Percentiles rank a stretch among this genome's conserved stretches.
Evolutionary conservation across 805 yeast genomes (phyloP).

Genomic region (Zygosaccharomyces rouxii): DNA sequence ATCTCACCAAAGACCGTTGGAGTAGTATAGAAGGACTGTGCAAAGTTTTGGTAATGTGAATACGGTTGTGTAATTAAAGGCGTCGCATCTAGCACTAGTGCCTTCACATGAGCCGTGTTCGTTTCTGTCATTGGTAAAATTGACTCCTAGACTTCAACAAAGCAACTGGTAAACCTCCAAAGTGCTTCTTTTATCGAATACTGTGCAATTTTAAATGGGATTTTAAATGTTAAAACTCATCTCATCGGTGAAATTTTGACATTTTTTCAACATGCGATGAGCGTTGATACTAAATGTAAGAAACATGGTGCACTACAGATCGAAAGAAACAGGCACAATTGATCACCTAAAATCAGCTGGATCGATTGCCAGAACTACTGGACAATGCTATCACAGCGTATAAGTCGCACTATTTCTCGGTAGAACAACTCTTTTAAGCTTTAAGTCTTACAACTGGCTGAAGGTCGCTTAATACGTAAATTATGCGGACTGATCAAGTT

Average conservation of each 20-base stretch:
- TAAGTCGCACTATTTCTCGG: background rate
- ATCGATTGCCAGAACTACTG: background rate
- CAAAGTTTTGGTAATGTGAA: constrained; percentile 64
- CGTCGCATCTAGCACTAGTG: constrained; percentile 87
- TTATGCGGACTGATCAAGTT: background rate
- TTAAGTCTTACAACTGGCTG: background rate
- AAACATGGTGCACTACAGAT: background rate
- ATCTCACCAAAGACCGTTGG: constrained; percentile 89
- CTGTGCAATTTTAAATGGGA: background rate
- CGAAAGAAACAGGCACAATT: background rate
- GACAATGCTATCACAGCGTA: background rate
- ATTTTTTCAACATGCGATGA: constrained; percentile 37
- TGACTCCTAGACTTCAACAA: background rate
- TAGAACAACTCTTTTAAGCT: background rate
- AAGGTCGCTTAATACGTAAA: background rate
- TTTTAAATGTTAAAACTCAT: constrained; percentile 7
- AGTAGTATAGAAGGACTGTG: constrained; percentile 73
- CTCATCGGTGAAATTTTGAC: constrained; percentile 8
- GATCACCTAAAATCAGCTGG: background rate
- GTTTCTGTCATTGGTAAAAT: constrained; percentile 5
- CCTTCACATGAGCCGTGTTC: constrained; percentile 39
- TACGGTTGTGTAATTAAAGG: constrained; percentile 87
- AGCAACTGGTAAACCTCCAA: background rate
- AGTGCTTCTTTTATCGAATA: background rate
- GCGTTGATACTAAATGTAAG: constrained; percentile 36